phyloP scores from a whole-genome alignment of 169 alveolate genomes.

The Perkinsus chesapeaki region DNA sequence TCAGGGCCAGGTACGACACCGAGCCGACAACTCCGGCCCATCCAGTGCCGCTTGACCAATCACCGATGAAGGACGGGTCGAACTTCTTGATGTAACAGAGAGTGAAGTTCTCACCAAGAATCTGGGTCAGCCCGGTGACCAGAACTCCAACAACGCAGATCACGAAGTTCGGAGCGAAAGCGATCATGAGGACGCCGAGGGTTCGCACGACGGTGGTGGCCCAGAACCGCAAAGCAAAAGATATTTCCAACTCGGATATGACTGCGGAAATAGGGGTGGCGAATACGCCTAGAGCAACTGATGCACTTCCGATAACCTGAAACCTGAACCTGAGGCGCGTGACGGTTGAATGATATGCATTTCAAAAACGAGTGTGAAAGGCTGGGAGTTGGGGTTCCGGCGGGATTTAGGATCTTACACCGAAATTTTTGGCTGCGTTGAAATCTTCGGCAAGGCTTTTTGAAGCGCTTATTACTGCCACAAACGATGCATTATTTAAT shows the following conservation, averaged over 20 bases:
- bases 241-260: neutral
- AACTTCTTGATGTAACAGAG: neutral
- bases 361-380: too few relatives aligned
- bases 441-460: neutral
- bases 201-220: neutral
- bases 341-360: too few relatives aligned
- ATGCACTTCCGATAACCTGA: neutral
- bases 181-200: neutral
- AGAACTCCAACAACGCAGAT: neutral
- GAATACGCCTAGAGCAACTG: neutral
- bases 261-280: neutral
- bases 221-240: neutral
- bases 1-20: neutral
- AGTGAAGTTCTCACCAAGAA: neutral
- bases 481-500: neutral
- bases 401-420: neutral
- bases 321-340: neutral
- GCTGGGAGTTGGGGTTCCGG: too few relatives aligned
- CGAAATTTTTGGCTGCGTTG: neutral
- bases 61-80: neutral
- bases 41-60: neutral
- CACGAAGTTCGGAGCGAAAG: neutral
- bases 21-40: neutral
- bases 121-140: neutral
- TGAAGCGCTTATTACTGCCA: neutral